Percentiles rank a stretch among this genome's conserved stretches.
Conservation (phyloP, 1,139 yeast genomes). For the Geotrichum restrictum region DNA sequence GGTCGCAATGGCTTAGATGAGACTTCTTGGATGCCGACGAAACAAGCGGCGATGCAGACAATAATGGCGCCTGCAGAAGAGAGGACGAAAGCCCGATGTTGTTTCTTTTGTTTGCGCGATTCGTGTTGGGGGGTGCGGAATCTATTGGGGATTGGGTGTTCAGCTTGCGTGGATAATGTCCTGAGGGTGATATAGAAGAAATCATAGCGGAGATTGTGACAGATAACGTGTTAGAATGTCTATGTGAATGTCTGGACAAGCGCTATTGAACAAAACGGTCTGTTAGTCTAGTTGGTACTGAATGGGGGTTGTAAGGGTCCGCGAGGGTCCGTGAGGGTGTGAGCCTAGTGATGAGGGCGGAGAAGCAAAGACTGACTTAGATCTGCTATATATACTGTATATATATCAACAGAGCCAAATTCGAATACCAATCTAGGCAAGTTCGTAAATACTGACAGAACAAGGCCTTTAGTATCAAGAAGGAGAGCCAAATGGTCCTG, state of each 20-base stretch:
- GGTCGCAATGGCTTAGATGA: neutral
- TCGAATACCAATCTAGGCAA: too few species aligned
- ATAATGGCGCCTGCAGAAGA: neutral
- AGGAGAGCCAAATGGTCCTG: neutral
- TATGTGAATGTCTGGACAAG: too few species aligned
- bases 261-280: too few species aligned
- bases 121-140: neutral
- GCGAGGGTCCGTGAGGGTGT: too few species aligned
- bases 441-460: neutral
- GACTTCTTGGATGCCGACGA: neutral
- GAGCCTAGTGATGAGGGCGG: too few species aligned
- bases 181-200: constrained; percentile 5
- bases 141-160: neutral
- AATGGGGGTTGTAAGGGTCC: too few species aligned
- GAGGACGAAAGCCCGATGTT: neutral
- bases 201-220: neutral
- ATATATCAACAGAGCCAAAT: too few species aligned
- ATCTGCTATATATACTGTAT: too few species aligned
- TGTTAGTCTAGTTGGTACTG: too few species aligned
- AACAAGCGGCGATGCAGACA: neutral
- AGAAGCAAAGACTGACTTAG: too few species aligned
- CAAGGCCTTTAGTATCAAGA: neutral
- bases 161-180: constrained; percentile 3
- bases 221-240: neutral
- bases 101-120: neutral